Conservation (phyloP, 139 green algal species). For the Coccomyxa sp. region DNA sequence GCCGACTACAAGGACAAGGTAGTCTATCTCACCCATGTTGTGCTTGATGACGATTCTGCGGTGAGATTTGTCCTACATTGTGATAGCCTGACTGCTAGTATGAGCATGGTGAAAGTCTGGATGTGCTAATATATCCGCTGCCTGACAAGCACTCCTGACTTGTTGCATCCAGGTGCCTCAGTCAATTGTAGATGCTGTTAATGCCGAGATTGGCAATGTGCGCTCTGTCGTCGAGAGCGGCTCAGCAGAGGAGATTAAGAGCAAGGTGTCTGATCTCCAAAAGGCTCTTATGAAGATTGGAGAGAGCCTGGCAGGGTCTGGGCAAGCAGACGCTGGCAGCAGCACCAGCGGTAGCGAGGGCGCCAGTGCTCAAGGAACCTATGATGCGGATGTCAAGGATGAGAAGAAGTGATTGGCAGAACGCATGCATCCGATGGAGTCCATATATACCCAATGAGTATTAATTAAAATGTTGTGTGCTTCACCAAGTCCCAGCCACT, state of each 20-base stretch:
- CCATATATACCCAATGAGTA: no score
- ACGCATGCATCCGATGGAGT: background rate
- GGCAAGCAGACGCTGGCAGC: slow-evolving; percentile 4
- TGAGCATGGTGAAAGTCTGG: no score
- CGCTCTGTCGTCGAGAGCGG: slow-evolving; percentile 48
- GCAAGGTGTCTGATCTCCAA: slow-evolving; percentile 76
- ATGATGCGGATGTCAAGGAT: slow-evolving; percentile 16
- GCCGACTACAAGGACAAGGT: slow-evolving; percentile 91
- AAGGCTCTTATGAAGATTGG: slow-evolving; percentile 96
- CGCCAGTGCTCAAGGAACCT: background rate
- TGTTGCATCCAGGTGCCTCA: slow-evolving; percentile 39
- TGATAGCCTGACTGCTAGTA: background rate
- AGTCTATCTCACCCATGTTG: background rate
- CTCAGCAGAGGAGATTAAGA: slow-evolving; percentile 32
- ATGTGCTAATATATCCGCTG: no score
- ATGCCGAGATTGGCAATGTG: slow-evolving; percentile 69
- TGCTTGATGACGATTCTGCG: no score
- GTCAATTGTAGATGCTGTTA: slow-evolving; percentile 86
- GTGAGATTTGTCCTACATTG: background rate
- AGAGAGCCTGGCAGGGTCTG: slow-evolving; percentile 60
- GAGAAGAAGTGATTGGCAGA: slow-evolving; percentile 17
- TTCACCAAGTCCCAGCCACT: no score
- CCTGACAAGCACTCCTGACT: background rate
- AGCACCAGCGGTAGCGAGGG: background rate
- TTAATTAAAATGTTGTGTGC: no score